Conservation (phyloP, 371 early-diverging fungal genomes). For the Mortierella sp. region DNA sequence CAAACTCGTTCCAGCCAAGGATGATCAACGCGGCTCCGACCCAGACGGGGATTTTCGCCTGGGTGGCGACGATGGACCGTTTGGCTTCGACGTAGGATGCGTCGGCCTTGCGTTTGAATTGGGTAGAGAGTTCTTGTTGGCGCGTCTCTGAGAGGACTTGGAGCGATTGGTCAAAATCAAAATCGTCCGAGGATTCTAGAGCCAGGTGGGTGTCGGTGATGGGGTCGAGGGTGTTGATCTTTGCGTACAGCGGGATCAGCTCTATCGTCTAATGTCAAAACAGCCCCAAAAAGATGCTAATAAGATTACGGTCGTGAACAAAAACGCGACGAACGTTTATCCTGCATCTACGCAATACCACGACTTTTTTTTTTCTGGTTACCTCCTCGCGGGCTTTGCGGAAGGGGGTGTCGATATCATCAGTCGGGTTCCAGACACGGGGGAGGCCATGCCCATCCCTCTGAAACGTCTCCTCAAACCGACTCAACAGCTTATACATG, state of each 20-base stretch:
- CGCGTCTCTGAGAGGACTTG: conserved; percentile 76
- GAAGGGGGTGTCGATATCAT: conserved; percentile 93
- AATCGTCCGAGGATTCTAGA: conserved; percentile 60
- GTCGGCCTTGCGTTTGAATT: conserved; percentile 92
- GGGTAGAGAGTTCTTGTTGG: conserved; percentile 79
- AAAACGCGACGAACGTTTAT: too few relatives aligned
- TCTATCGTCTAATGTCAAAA: conserved; percentile 63
- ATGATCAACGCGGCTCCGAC: conserved; percentile 80
- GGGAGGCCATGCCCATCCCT: conserved; percentile 95
- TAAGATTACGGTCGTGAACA: neutral
- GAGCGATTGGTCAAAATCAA: conserved; percentile 74
- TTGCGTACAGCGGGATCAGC: conserved; percentile 75
- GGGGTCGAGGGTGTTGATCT: conserved; percentile 64
- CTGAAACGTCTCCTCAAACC: conserved; percentile 92
- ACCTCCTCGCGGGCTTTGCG: conserved; percentile 77
- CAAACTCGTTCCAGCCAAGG: conserved; percentile 97
- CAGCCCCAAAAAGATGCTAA: neutral
- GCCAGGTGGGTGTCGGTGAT: conserved; percentile 25
- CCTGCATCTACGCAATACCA: neutral
- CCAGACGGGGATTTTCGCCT: conserved; percentile 92
- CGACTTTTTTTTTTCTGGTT: too few relatives aligned
- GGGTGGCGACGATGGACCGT: conserved; percentile 90
- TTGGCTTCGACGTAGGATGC: conserved; percentile 95
- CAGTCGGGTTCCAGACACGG: conserved; percentile 94
- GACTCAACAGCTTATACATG: conserved; percentile 78